A percentile compares a stretch with the other conserved stretches of the same genome.
Conservation (phyloP, 2,329 filamentous ascomycete species). For the Nothomitra cinnamomea region DNA sequence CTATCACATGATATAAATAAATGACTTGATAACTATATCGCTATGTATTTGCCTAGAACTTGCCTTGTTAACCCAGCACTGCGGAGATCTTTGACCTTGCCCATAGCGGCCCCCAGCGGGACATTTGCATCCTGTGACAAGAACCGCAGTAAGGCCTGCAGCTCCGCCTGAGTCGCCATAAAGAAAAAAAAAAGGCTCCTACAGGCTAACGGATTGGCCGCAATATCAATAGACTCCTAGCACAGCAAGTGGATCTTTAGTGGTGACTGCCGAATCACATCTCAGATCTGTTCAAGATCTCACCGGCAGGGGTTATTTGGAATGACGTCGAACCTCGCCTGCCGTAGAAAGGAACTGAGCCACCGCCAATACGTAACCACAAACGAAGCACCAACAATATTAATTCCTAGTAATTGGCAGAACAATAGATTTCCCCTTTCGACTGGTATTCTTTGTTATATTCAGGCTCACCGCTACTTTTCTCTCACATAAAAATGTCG, state of each 20-base stretch:
- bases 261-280: no score
- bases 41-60: background rate
- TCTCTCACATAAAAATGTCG: conserved; percentile 3
- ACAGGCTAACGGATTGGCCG: no score
- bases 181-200: no score
- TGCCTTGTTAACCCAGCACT: conserved; percentile 26
- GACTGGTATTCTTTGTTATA: background rate
- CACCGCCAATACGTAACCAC: no score
- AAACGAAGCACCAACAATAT: no score
- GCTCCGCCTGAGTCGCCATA: conserved; percentile 15
- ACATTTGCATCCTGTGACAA: conserved; percentile 39
- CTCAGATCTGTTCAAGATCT: no score
- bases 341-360: no score
- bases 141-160: conserved; percentile 36
- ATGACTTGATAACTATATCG: background rate
- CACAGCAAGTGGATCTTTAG: no score
- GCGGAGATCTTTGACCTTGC: conserved; percentile 37
- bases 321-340: no score
- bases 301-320: no score
- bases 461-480: background rate
- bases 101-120: conserved; percentile 35
- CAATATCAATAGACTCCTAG: no score
- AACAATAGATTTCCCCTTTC: background rate
- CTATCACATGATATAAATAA: conserved; percentile 14
- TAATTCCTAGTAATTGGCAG: background rate